Evolutionary conservation across 805 yeast genomes (phyloP), one percentile per base, ranked within the genome.

Genomic region (Candida anglica): DNA sequence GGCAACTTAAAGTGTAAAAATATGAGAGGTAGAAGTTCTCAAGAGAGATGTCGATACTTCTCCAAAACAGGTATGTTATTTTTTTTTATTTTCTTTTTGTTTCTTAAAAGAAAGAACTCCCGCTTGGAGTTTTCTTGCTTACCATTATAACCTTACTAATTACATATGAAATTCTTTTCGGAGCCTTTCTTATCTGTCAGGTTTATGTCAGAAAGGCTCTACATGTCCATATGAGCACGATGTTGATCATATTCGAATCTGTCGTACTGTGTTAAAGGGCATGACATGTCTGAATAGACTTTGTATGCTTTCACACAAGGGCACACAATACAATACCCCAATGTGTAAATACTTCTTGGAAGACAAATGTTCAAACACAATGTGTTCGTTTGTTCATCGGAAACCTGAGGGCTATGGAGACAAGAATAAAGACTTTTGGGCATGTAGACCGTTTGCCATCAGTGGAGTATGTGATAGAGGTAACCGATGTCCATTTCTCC

Each of bases 381-480:
- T 72, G 15, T 85, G 94, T 44, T 58, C 48, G 28, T 80, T 69
- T 47, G 74, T 58, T 44, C 69, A 72, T 29, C 47, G 47, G 4
- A 54, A 60, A 55, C 46, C 86, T 51, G 46, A 60, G 65, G 21
- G 85, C 71, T 56, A 71, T 65, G 60, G 47, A 47, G 33, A 75
- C 66, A 24, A 54, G 43, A 18, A 46, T 52, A 28, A 40, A 27
- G 68, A 63, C 19, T 57, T 77, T 3, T 58, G 65, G 49, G 63
- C 76, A 0, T 85, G 95, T 48, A 63, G 86, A 15, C 77, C 73
- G 19, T 86, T 85, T 60, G 72, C 89, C 4, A 46, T 79, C 21
- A 74, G 75, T 13, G 88, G 89, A 1, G 82, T 73, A 59, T 86
- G 94, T 54, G 71, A 63, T 19, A 53, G 73, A 16, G 95, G 93